Conservation (phyloP, 805 yeast genomes). For the Sugiyamaella boreocaroliniensis region DNA sequence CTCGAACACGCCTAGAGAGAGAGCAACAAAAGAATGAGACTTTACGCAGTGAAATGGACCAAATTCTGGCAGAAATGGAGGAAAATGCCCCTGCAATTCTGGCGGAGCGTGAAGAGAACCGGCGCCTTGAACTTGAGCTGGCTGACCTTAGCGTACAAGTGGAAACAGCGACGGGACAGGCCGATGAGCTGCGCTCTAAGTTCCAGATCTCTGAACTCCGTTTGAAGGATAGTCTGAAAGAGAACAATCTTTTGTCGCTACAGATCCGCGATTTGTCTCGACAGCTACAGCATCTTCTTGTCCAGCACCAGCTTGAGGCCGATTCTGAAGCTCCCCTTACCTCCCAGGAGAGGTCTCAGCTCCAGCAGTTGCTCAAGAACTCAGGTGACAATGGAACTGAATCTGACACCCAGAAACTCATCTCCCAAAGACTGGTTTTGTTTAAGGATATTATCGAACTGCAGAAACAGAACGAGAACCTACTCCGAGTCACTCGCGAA, state of each 20-base stretch:
- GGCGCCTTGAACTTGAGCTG: constrained; percentile 49
- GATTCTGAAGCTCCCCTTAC: constrained; percentile 57
- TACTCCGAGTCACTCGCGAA: constrained; percentile 60
- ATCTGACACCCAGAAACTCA: constrained; percentile 64
- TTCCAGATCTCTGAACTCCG: constrained; percentile 28
- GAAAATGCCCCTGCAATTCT: constrained; percentile 67
- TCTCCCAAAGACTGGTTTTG: constrained; percentile 64
- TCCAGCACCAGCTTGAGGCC: constrained; percentile 50
- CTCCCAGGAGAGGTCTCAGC: constrained; percentile 54
- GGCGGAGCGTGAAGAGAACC: constrained; percentile 56
- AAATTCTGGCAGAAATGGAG: constrained; percentile 69
- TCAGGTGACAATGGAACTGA: constrained; percentile 15
- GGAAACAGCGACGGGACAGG: constrained; percentile 34
- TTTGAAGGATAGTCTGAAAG: constrained; percentile 40
- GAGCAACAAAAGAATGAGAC: constrained; percentile 67
- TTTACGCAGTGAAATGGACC: constrained; percentile 63
- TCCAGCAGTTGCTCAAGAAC: constrained; percentile 45
- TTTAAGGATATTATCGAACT: constrained; percentile 64
- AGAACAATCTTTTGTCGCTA: constrained; percentile 43
- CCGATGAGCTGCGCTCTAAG: constrained; percentile 32
- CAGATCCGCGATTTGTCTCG: constrained; percentile 69
- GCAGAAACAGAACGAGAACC: constrained; percentile 66
- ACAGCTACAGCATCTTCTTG: constrained; percentile 70
- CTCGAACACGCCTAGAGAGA: constrained; percentile 58
- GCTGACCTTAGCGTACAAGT: constrained; percentile 48